These are phyloP conservation scores for Coemansia nantahalensis DNA, from an alignment of 192 early-diverging fungal genomes.

Conservation along the genomic window DNA sequence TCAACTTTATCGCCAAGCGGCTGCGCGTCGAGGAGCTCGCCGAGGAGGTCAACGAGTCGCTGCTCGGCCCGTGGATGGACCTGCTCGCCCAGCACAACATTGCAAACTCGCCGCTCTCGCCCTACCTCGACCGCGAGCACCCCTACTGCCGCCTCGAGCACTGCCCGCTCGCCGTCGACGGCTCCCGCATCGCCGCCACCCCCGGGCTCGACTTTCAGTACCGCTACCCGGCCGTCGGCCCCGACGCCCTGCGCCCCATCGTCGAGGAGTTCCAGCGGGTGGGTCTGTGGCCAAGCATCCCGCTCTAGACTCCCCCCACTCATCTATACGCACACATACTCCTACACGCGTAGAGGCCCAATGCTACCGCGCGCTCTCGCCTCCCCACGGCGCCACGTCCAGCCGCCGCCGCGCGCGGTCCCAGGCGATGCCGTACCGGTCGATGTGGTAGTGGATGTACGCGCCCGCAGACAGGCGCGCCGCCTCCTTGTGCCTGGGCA, in stretches of 20 bases:
- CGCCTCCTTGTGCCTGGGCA: not conserved
- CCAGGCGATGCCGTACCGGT: not conserved
- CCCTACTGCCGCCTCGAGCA: conserved; percentile 66
- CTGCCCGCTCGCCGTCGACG: conserved; percentile 77
- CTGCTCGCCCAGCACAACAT: conserved; percentile 70
- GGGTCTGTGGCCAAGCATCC: conserved; percentile 75
- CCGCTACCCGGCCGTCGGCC: conserved; percentile 62
- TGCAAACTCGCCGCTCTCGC: conserved; percentile 81
- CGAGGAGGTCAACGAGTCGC: conserved; percentile 93
- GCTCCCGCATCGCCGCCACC: conserved; percentile 68
- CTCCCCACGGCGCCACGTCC: not conserved
- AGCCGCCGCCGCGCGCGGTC: not conserved
- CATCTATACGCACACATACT: too few relatives aligned
- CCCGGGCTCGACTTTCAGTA: conserved; percentile 67
- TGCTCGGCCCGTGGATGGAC: conserved; percentile 90
- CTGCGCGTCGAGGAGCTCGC: conserved; percentile 81
- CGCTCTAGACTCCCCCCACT: too few relatives aligned
- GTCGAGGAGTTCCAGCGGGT: conserved; percentile 78
- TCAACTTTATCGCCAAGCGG: conserved; percentile 49
- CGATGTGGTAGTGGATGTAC: not conserved
- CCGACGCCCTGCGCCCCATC: conserved; percentile 64
- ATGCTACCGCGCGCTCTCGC: too few relatives aligned
- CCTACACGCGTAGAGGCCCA: too few relatives aligned
- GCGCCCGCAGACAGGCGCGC: not conserved
- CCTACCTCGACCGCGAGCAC: conserved; percentile 91